A percentile compares a stretch with the other conserved stretches of the same genome.
Evolutionary conservation across 2,329 filamentous ascomycete species (phyloP).

Genomic region (Colletotrichum magnum): DNA sequence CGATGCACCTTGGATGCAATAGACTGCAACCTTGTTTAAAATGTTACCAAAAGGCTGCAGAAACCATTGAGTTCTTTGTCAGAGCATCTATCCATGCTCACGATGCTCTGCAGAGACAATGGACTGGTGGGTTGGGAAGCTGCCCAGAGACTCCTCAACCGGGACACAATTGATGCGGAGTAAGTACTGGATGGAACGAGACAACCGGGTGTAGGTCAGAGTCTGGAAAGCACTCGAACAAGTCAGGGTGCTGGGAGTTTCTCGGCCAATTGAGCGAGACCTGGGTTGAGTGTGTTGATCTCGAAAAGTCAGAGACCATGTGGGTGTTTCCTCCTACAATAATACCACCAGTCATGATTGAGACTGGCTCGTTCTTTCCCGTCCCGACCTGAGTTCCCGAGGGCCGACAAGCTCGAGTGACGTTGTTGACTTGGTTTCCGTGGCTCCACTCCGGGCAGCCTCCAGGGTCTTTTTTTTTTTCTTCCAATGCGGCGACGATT

Average conservation of each 20-base stretch:
- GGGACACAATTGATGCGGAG: not conserved
- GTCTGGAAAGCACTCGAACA: not conserved
- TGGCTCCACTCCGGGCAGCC: constrained; percentile 22
- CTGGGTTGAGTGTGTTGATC: not conserved
- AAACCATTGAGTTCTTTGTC: not conserved
- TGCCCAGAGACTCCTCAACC: not conserved
- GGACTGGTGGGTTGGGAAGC: not conserved
- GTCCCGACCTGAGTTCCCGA: constrained; percentile 28
- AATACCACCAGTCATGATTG: constrained; percentile 11
- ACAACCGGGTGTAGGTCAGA: not conserved
- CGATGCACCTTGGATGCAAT: not conserved
- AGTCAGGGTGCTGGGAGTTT: not conserved
- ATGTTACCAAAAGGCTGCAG: not conserved
- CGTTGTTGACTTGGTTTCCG: constrained; percentile 40
- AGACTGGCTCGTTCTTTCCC: constrained; percentile 6
- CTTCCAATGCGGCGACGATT: constrained; percentile 37
- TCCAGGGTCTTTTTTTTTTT: constrained; percentile 32
- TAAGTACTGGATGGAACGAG: not conserved
- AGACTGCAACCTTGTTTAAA: not conserved
- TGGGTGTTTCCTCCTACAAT: constrained; percentile 16
- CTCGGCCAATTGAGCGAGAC: not conserved
- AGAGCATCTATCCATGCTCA: not conserved
- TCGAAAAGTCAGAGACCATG: not conserved
- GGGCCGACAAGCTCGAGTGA: constrained; percentile 30
- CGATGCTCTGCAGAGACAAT: not conserved